These are phyloP conservation scores for Phlyctochytrium arcticum DNA, from an alignment of 192 early-diverging fungal genomes.

Conservation along the genomic window DNA sequence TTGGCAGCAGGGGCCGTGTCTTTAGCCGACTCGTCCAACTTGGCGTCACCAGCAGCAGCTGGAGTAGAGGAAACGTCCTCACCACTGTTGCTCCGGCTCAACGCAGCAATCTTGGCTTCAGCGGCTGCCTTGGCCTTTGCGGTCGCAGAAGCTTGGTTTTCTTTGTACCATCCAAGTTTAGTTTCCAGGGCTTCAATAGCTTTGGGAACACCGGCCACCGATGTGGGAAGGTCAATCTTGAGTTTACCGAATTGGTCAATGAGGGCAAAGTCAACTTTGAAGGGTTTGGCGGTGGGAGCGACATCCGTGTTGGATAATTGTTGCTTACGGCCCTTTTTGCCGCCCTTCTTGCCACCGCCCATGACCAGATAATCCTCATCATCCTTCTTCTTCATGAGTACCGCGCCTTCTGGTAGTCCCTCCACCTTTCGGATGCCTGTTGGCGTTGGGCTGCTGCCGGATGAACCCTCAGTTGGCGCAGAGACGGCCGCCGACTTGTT, in stretches of 20 bases:
- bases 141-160: slow-evolving; percentile 73
- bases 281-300: slow-evolving; percentile 44
- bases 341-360: slow-evolving; percentile 57
- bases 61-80: too few species aligned
- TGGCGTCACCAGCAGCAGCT: too few species aligned
- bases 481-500: slow-evolving; percentile 35
- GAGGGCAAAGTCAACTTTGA: slow-evolving; percentile 55
- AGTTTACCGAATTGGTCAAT: slow-evolving; percentile 77
- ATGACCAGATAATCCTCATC: slow-evolving; percentile 76
- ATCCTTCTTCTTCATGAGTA: slow-evolving; percentile 72
- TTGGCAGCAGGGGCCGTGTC: too few species aligned
- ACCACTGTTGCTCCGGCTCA: slow-evolving; percentile 20
- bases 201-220: slow-evolving; percentile 58
- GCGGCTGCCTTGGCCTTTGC: slow-evolving; percentile 84
- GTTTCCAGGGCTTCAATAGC: slow-evolving; percentile 70
- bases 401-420: slow-evolving; percentile 68
- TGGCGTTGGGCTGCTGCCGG: too few species aligned
- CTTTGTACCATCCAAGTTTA: slow-evolving; percentile 68
- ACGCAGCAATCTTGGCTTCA: slow-evolving; percentile 75
- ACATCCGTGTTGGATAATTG: slow-evolving; percentile 39
- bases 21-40: too few species aligned
- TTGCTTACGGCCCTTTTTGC: slow-evolving; percentile 47
- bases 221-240: slow-evolving; percentile 77
- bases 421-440: slow-evolving; percentile 52
- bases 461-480: slow-evolving; percentile 32